Conservation (phyloP, 805 yeast species). For the Candida succiphila region DNA sequence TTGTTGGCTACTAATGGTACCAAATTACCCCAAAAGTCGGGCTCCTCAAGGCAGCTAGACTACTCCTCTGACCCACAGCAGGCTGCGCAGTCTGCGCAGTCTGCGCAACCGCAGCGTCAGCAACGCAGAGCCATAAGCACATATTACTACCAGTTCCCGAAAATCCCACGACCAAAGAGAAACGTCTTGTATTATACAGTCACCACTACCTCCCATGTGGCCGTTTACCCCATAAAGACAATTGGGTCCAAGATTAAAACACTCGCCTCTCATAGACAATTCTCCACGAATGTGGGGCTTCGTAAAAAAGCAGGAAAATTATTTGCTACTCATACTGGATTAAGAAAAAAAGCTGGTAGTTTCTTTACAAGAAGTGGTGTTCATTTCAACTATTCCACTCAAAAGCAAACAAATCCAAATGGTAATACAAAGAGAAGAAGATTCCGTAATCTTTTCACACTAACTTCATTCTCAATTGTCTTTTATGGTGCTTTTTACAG, state of each 20-base stretch:
- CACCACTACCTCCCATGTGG: background rate
- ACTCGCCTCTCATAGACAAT: slow-evolving; percentile 2
- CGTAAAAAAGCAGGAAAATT: slow-evolving; percentile 5
- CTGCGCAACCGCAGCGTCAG: too few relatives aligned
- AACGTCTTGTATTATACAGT: slow-evolving; percentile 37
- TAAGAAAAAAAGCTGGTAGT: slow-evolving; percentile 13
- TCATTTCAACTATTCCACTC: slow-evolving; percentile 6
- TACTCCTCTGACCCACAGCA: too few relatives aligned
- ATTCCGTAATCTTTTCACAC: slow-evolving; percentile 38
- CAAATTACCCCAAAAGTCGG: too few relatives aligned
- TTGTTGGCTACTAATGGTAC: too few relatives aligned
- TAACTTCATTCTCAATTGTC: slow-evolving; percentile 41
- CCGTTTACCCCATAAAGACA: slow-evolving; percentile 8
- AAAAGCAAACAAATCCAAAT: slow-evolving; percentile 2
- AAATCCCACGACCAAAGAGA: slow-evolving; percentile 48
- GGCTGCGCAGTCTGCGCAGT: too few relatives aligned
- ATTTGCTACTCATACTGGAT: slow-evolving; percentile 6
- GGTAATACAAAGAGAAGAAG: slow-evolving; percentile 3
- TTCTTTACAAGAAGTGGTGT: slow-evolving; percentile 8
- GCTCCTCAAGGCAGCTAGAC: too few relatives aligned
- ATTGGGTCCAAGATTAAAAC: slow-evolving; percentile 11
- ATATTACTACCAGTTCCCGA: slow-evolving; percentile 34
- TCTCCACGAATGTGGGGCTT: slow-evolving; percentile 2
- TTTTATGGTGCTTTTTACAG: slow-evolving; percentile 44
- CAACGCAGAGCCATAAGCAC: slow-evolving; percentile 1